A percentile compares a stretch with the other conserved stretches of the same genome.
Conservation (phyloP, 371 early-diverging fungal genomes). For the Mortierella sp. region DNA sequence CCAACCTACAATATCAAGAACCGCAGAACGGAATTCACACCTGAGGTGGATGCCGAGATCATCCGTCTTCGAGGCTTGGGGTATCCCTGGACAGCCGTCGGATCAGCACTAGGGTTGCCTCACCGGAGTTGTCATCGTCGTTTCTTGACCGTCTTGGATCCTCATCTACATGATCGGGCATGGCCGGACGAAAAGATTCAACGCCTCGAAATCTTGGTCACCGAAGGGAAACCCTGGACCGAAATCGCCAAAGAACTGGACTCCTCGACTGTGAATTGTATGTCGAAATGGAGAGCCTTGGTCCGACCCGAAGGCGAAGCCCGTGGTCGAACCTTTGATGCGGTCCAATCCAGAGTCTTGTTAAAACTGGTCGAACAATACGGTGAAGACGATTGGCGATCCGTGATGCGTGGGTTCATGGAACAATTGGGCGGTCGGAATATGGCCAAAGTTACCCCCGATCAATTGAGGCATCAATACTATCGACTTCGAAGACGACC, state of each 20-base stretch:
- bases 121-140: slow-evolving; percentile 44
- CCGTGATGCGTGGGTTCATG: slow-evolving; percentile 42
- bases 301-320: slow-evolving; percentile 14
- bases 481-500: slow-evolving; percentile 20
- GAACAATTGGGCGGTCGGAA: slow-evolving; percentile 27
- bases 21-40: slow-evolving; percentile 30
- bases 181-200: slow-evolving; percentile 22
- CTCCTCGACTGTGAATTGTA: slow-evolving; percentile 12
- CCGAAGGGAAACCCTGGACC: slow-evolving; percentile 29
- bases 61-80: slow-evolving; percentile 15
- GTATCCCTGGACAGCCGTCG: slow-evolving; percentile 32
- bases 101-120: slow-evolving; percentile 26
- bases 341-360: slow-evolving; percentile 31
- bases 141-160: slow-evolving; percentile 16
- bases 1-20: background rate
- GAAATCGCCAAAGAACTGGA: slow-evolving; percentile 21
- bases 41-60: slow-evolving; percentile 36
- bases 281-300: slow-evolving; percentile 20
- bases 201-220: slow-evolving; percentile 19
- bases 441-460: slow-evolving; percentile 47
- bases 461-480: slow-evolving; percentile 43
- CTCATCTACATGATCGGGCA: background rate
- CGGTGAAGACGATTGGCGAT: slow-evolving; percentile 41
- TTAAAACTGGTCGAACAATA: slow-evolving; percentile 28
- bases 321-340: slow-evolving; percentile 38